These are phyloP conservation scores for Aspergillus phoenicis DNA, from an alignment of 2,329 filamentous ascomycete species.

Conservation along the genomic window DNA sequence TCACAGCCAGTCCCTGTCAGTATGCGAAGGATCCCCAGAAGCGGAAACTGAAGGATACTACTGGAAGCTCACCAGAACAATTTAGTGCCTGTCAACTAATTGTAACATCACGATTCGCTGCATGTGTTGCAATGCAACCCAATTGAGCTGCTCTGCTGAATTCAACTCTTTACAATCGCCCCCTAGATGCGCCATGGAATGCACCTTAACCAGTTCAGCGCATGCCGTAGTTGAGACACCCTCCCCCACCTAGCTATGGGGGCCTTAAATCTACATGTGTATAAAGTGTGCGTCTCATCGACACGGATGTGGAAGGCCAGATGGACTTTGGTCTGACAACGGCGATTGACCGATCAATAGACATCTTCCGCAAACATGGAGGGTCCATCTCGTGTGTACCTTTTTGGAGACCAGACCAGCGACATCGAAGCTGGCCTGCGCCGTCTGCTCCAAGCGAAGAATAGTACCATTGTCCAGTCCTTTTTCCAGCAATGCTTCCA, in stretches of 20 bases:
- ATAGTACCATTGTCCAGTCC: slow-evolving; percentile 44
- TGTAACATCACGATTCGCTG: background rate
- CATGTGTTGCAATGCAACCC: slow-evolving; percentile 10
- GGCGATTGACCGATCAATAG: slow-evolving; percentile 13
- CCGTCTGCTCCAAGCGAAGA: slow-evolving; percentile 45
- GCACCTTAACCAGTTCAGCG: slow-evolving; percentile 9
- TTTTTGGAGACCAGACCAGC: slow-evolving; percentile 52
- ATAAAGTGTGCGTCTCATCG: slow-evolving; percentile 14
- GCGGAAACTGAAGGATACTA: background rate
- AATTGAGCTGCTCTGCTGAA: background rate
- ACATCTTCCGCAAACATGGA: slow-evolving; percentile 29
- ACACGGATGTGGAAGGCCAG: background rate
- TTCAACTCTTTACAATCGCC: background rate
- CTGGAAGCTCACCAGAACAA: background rate
- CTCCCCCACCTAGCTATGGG: background rate
- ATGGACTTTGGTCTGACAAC: slow-evolving; percentile 2
- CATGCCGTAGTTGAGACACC: slow-evolving; percentile 14
- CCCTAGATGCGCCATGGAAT: slow-evolving; percentile 10
- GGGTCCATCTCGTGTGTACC: slow-evolving; percentile 40
- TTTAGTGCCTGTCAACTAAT: slow-evolving; percentile 3
- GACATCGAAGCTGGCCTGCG: slow-evolving; percentile 47
- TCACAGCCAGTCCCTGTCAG: background rate
- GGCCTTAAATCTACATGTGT: slow-evolving; percentile 1
- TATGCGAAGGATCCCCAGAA: background rate
- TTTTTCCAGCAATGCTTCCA: slow-evolving; percentile 49